A percentile compares a stretch with the other conserved stretches of the same genome.
Conservation (phyloP, 2,329 filamentous ascomycete genomes). For the Aspergillus pseudotamarii region DNA sequence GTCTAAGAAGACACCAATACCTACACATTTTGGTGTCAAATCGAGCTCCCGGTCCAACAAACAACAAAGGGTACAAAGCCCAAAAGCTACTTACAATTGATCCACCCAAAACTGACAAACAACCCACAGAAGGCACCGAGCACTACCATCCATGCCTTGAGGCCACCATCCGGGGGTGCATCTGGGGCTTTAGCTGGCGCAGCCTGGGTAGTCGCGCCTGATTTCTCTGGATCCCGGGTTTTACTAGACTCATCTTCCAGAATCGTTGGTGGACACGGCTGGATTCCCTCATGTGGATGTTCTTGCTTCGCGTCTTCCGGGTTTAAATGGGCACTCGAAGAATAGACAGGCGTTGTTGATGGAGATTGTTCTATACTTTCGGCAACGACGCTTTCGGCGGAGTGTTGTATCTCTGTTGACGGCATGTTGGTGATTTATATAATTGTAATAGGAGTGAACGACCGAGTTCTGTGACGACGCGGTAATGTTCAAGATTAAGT, state of each 20-base stretch:
- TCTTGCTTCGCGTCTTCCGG: background rate
- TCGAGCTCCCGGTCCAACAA: conserved; percentile 15
- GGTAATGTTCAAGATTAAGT: background rate
- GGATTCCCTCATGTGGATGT: background rate
- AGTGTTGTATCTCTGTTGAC: background rate
- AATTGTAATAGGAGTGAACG: background rate
- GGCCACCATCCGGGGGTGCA: conserved; percentile 34
- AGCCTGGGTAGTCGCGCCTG: conserved; percentile 8
- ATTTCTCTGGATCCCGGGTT: conserved; percentile 9
- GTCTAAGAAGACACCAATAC: conserved; percentile 8
- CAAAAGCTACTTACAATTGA: conserved; percentile 44
- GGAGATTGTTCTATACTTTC: background rate
- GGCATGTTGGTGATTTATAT: background rate
- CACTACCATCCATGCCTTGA: conserved; percentile 50
- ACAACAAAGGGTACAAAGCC: conserved; percentile 33
- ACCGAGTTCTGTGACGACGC: background rate
- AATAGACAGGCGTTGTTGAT: background rate
- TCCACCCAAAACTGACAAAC: conserved; percentile 56
- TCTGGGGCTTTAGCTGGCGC: conserved; percentile 12
- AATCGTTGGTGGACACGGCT: background rate
- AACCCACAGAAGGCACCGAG: conserved; percentile 50
- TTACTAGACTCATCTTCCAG: conserved; percentile 7
- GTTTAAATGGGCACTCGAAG: background rate
- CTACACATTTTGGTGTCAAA: background rate
- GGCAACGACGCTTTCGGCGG: background rate